A percentile compares a stretch with the other conserved stretches of the same genome.
Evolutionary conservation across 768 basidiomycete genomes (phyloP).

Genomic region (Mycena venus): DNA sequence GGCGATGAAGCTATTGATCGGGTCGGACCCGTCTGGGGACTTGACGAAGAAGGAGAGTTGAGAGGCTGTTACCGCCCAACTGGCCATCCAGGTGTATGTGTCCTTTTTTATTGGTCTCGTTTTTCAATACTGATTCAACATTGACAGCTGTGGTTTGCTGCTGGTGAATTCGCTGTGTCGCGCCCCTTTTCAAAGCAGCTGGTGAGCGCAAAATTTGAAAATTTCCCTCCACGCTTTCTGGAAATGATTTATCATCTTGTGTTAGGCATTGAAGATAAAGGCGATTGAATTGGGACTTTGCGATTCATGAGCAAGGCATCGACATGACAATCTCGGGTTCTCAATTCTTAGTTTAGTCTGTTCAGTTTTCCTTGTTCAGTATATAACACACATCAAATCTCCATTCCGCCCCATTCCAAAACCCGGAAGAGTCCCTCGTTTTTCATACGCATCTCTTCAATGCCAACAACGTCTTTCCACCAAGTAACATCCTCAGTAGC

Average conservation of each 20-base stretch:
- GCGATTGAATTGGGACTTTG: slow-evolving; percentile 37
- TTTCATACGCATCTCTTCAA: neutral
- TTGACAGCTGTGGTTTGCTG: slow-evolving; percentile 55
- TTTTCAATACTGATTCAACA: neutral
- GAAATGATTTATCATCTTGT: neutral
- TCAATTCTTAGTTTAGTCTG: too few relatives aligned
- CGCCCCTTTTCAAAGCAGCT: slow-evolving; percentile 53
- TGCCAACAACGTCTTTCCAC: slow-evolving; percentile 18
- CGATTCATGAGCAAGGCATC: neutral
- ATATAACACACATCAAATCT: too few relatives aligned
- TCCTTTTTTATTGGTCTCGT: neutral
- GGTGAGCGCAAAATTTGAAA: slow-evolving; percentile 41
- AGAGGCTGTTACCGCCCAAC: slow-evolving; percentile 52
- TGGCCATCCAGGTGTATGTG: slow-evolving; percentile 56
- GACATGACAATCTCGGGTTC: too few relatives aligned
- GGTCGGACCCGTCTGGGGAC: slow-evolving; percentile 50
- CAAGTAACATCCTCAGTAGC: slow-evolving; percentile 23
- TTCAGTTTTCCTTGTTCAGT: too few relatives aligned
- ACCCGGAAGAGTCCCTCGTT: slow-evolving; percentile 39
- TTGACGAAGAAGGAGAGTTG: slow-evolving; percentile 59
- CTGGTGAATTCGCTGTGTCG: slow-evolving; percentile 50
- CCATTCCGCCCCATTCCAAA: slow-evolving; percentile 50
- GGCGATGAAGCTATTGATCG: slow-evolving; percentile 50
- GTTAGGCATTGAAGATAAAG: slow-evolving; percentile 51
- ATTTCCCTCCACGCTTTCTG: neutral